Conservation (phyloP, 257 asterid species). For the Coffea canephora region DNA sequence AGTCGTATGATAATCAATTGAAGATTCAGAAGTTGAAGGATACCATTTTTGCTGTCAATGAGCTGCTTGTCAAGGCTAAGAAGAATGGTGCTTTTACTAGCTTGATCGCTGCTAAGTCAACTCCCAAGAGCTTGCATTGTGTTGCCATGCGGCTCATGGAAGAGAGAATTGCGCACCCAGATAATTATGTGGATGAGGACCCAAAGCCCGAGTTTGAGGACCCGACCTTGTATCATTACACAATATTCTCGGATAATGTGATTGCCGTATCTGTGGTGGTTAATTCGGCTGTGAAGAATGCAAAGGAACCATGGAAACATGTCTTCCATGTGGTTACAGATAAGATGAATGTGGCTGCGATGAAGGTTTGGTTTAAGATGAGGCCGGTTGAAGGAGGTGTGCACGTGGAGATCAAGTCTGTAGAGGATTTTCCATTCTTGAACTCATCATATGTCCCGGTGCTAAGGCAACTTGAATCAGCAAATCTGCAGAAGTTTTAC, state of each 20-base stretch:
- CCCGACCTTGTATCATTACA: slow-evolving; percentile 49
- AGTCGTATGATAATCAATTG: slow-evolving; percentile 46
- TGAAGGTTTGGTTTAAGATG: slow-evolving; percentile 57
- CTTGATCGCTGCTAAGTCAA: slow-evolving; percentile 58
- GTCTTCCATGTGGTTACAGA: slow-evolving; percentile 58
- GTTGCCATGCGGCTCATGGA: slow-evolving; percentile 51
- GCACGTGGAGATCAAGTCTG: slow-evolving; percentile 48
- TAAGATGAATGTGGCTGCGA: slow-evolving; percentile 59
- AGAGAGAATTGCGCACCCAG: slow-evolving; percentile 36
- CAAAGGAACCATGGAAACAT: slow-evolving; percentile 48
- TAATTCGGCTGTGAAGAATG: slow-evolving; percentile 47
- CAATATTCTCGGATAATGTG: slow-evolving; percentile 52
- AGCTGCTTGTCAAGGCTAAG: slow-evolving; percentile 39
- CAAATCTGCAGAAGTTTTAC: slow-evolving; percentile 40
- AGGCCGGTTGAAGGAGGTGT: slow-evolving; percentile 33
- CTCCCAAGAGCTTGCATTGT: slow-evolving; percentile 53
- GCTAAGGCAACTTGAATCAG: slow-evolving; percentile 40
- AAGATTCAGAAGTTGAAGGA: slow-evolving; percentile 53
- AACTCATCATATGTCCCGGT: slow-evolving; percentile 47
- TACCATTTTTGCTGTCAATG: slow-evolving; percentile 46
- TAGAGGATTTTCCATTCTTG: slow-evolving; percentile 41
- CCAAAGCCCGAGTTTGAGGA: slow-evolving; percentile 45
- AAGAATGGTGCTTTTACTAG: slow-evolving; percentile 54
- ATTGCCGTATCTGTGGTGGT: slow-evolving; percentile 59
- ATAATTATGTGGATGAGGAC: slow-evolving; percentile 43